Evolutionary conservation across 257 asterid genomes (phyloP), one percentile per base, ranked within the genome.

Genomic region (Solanum microdontum): DNA sequence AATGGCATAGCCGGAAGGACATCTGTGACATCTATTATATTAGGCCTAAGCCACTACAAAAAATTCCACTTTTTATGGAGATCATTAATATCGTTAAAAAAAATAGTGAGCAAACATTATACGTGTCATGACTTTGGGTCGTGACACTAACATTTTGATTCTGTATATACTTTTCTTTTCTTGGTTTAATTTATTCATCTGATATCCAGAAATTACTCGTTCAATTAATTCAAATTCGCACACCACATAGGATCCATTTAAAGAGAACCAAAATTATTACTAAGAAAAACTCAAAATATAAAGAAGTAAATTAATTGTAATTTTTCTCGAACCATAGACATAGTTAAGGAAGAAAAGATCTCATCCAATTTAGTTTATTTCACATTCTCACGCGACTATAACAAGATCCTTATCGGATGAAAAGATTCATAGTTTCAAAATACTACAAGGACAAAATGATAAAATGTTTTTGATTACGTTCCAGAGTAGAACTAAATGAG

Each of bases 401-500:
- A 64, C 15, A 64, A 64, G 83, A 37, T 48, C 17, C 21, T 48
- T 30, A 30, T 82, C 9, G 6, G 15, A 30, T 30, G 85, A 82
- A 48, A 82, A 82, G 85, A 82, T 48, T 43, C 70, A 82, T 11
- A 48, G 15, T 37, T 82, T 32, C 83, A 51, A 82, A 45, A 48
- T 82, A 51, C 8, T 28, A 82, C 70, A 82, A 48, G 70, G 70
- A 48, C 85, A 82, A 82, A 48, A 5, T 82, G 85, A 30, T 82
- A 82, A 82, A 80, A 82, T 26, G 43, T 48, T 82, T 28, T 82
- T 82, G 43, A 82, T 82, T 82, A 82, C 85, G 30, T 82, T 82
- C 17, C 85, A 90, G 90, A 82, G 82, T 72, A 66, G 86, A 87
- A 66, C 86, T 70, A 43, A 83, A 88, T 8, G 85, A 86, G 84